phyloP scores from a whole-genome alignment of 2,329 filamentous ascomycete species.

The Trichoderma koningii region DNA sequence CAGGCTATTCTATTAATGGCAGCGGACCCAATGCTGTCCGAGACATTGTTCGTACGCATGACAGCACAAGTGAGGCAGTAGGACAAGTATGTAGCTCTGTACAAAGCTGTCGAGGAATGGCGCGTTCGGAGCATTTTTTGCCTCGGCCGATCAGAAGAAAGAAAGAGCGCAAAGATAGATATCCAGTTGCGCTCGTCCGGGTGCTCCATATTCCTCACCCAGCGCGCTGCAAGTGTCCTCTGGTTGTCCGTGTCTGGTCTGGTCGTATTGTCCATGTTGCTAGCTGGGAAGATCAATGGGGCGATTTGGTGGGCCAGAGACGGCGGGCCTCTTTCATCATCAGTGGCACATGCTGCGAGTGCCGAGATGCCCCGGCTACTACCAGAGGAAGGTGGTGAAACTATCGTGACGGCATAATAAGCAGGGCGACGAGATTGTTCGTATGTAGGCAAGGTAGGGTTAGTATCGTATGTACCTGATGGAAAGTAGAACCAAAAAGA shows the following conservation, averaged over 20 bases:
- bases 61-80: too few relatives aligned
- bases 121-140: neutral
- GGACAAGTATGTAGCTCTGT: too few relatives aligned
- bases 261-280: neutral
- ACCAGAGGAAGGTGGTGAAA: neutral
- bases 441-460: neutral
- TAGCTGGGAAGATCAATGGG: slow-evolving; percentile 22
- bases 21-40: slow-evolving; percentile 1
- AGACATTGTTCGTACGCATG: slow-evolving; percentile 10
- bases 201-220: neutral
- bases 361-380: neutral
- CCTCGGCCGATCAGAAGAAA: neutral
- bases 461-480: too few relatives aligned
- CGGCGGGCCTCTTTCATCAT: neutral
- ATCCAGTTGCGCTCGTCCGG: neutral
- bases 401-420: too few relatives aligned
- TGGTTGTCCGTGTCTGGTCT: neutral
- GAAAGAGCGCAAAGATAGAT: neutral
- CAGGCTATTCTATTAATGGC: slow-evolving; percentile 8
- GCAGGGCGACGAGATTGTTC: neutral
- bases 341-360: neutral
- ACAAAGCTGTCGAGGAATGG: slow-evolving; percentile 5
- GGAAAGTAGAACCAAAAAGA: too few relatives aligned
- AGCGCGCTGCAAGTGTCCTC: slow-evolving; percentile 12
- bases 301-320: slow-evolving; percentile 21